phyloP scores from a whole-genome alignment of 2,329 filamentous ascomycete species.

The Myriosclerotinia curreyana region DNA sequence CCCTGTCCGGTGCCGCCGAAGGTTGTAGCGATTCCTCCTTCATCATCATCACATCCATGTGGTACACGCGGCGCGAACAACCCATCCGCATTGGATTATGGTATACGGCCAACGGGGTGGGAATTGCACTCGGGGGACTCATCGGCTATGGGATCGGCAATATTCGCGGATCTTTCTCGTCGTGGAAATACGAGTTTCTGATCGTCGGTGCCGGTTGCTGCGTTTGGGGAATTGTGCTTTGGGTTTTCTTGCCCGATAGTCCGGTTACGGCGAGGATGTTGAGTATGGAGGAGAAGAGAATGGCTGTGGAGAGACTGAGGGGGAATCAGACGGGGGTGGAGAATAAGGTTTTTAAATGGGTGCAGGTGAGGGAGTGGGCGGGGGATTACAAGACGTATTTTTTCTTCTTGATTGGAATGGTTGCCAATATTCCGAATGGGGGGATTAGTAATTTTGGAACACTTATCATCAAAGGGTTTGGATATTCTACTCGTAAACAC shows the following conservation, averaged over 20 bases:
- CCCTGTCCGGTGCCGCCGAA: constrained; percentile 34
- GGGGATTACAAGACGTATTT: constrained; percentile 29
- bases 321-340: constrained; percentile 33
- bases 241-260: constrained; percentile 31
- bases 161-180: constrained; percentile 46
- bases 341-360: constrained; percentile 42
- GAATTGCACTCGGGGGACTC: constrained; percentile 55
- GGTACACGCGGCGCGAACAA: constrained; percentile 59
- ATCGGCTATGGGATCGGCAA: constrained; percentile 57
- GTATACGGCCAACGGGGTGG: constrained; percentile 58
- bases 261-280: constrained; percentile 31
- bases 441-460: constrained; percentile 57
- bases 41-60: constrained; percentile 52
- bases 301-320: constrained; percentile 42
- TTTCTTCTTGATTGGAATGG: constrained; percentile 48
- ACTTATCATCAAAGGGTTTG: constrained; percentile 55
- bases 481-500: constrained; percentile 41
- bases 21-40: constrained; percentile 43
- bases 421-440: constrained; percentile 53
- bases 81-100: constrained; percentile 57
- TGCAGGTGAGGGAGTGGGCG: constrained; percentile 33
- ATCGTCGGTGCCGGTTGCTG: constrained; percentile 44
- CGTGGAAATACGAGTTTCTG: constrained; percentile 59
- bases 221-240: constrained; percentile 42
- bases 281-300: constrained; percentile 30